Percentiles rank a stretch among this genome's conserved stretches.
Evolutionary conservation across 176 grass and related monocot species (phyloP).

Genomic region (Oryza nivara): DNA sequence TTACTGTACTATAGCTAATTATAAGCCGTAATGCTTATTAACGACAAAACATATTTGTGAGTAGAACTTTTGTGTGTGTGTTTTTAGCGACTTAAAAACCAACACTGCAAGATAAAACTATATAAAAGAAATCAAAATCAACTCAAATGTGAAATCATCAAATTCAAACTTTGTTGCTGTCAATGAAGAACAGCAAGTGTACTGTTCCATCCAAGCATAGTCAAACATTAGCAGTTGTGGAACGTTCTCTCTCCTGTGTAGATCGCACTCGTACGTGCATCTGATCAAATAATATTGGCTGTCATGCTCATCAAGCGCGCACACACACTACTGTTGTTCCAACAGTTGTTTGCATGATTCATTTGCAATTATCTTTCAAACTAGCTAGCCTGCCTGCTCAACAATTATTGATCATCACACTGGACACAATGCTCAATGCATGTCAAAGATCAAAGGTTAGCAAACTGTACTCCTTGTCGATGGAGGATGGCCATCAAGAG

Average conservation of each 20-base stretch:
- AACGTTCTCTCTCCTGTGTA: not conserved
- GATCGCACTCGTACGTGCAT: not conserved
- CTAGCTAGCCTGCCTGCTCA: not conserved
- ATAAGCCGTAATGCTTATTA: no score
- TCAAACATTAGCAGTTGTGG: not conserved
- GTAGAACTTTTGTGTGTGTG: no score
- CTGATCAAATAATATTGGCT: not conserved
- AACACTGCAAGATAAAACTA: no score
- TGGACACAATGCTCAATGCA: not conserved
- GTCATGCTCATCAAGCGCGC: conserved; percentile 19
- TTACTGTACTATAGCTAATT: no score
- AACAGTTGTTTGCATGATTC: not conserved
- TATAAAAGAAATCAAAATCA: no score
- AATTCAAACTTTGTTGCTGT: not conserved
- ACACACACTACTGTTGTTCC: not conserved
- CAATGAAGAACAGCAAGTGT: not conserved
- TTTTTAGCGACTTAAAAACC: no score
- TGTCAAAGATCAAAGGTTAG: not conserved
- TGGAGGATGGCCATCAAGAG: not conserved
- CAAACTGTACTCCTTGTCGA: not conserved
- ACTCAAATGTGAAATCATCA: no score
- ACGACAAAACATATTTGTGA: no score
- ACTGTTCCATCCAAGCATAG: not conserved
- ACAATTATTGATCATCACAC: conserved; percentile 7
- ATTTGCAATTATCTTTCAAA: not conserved